Percentiles rank a stretch among this genome's conserved stretches.
These are phyloP conservation scores for Sanghuangporus baumii DNA, from an alignment of 1,284 basidiomycete genomes.

Conservation along the genomic window DNA sequence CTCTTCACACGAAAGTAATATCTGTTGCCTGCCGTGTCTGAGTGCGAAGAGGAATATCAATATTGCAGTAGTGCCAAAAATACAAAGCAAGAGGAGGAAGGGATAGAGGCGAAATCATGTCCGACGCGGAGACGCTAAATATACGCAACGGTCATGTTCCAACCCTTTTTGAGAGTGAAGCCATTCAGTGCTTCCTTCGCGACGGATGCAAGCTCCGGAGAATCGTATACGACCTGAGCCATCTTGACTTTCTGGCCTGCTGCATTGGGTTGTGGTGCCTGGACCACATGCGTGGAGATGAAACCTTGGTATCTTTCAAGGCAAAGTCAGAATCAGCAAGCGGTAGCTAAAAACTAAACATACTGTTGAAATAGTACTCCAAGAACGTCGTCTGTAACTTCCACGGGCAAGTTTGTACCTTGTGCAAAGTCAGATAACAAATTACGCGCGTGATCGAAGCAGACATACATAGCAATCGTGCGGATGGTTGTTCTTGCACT, in stretches of 20 bases:
- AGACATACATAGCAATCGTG: conserved; percentile 51
- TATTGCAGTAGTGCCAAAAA: conserved; percentile 5
- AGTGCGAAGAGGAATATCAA: neutral
- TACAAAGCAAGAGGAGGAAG: neutral
- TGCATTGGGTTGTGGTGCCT: conserved; percentile 57
- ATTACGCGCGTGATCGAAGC: neutral
- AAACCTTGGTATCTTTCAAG: conserved; percentile 67
- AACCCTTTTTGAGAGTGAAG: conserved; percentile 76
- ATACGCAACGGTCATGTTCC: conserved; percentile 73
- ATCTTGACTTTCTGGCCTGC: conserved; percentile 61
- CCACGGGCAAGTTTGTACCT: conserved; percentile 67
- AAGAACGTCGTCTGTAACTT: conserved; percentile 75
- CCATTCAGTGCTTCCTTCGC: conserved; percentile 77
- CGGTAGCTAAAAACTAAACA: conserved; percentile 28
- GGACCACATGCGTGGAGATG: conserved; percentile 60
- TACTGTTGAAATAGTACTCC: conserved; percentile 85
- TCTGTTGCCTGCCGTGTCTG: neutral
- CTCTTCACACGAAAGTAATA: neutral
- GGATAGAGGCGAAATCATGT: neutral
- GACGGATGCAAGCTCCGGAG: conserved; percentile 59
- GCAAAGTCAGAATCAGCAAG: conserved; percentile 12
- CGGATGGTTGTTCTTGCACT: conserved; percentile 56
- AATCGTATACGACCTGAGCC: conserved; percentile 74
- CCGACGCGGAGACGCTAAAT: conserved; percentile 35
- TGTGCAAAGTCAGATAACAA: neutral